These are phyloP conservation scores for Aspergillus japonicus DNA, from an alignment of 2,329 filamentous ascomycete species.

Conservation along the genomic window DNA sequence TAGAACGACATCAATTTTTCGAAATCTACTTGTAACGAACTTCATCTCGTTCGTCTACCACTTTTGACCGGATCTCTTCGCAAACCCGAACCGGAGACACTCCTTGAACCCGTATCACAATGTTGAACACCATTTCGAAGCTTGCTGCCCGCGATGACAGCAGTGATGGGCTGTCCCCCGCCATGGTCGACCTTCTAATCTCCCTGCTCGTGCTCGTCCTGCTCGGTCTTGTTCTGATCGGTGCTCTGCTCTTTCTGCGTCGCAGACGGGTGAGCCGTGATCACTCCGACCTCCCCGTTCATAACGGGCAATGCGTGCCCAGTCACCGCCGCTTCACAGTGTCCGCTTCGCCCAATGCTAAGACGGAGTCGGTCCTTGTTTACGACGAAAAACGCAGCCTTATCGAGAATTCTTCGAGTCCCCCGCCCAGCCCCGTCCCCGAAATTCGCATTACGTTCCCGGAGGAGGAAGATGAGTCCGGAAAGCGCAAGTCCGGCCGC, in stretches of 20 bases:
- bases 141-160: slow-evolving; percentile 54
- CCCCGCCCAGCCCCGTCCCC: slow-evolving; percentile 80
- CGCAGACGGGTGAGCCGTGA: slow-evolving; percentile 58
- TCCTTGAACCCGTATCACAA: slow-evolving; percentile 12
- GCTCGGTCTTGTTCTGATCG: slow-evolving; percentile 66
- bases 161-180: slow-evolving; percentile 53
- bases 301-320: slow-evolving; percentile 59
- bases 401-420: slow-evolving; percentile 70
- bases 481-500: slow-evolving; percentile 77
- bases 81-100: background rate
- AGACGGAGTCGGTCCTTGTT: slow-evolving; percentile 70
- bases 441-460: slow-evolving; percentile 99
- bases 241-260: slow-evolving; percentile 70
- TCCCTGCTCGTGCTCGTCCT: slow-evolving; percentile 75
- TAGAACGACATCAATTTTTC: slow-evolving; percentile 16
- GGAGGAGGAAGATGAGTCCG: slow-evolving; percentile 77
- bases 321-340: slow-evolving; percentile 59
- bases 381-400: slow-evolving; percentile 78
- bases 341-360: slow-evolving; percentile 50
- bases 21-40: slow-evolving; percentile 11
- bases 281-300: slow-evolving; percentile 60
- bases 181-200: slow-evolving; percentile 75
- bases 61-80: background rate
- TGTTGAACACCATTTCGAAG: slow-evolving; percentile 40
- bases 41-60: slow-evolving; percentile 5